Evolutionary conservation across 495 filamentous ascomycete genomes (phyloP).

Genomic region (Penicillium salamii): DNA sequence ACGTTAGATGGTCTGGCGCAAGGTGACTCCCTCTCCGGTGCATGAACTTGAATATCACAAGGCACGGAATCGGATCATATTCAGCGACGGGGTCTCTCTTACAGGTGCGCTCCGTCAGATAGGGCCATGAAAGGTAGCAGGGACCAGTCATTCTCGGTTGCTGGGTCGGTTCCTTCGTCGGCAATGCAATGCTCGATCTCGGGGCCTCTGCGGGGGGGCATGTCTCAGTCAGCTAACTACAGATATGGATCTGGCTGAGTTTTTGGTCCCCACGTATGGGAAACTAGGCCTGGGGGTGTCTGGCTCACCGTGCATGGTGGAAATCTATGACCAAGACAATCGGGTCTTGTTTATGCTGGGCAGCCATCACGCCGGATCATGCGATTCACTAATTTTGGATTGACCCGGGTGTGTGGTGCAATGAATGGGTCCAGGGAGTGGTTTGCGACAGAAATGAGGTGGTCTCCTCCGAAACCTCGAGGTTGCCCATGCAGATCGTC

Average conservation of each 20-base stretch:
- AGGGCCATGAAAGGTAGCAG: constrained; percentile 97
- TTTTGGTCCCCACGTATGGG: background rate
- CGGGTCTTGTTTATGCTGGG: constrained; percentile 37
- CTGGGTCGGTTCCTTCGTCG: constrained; percentile 75
- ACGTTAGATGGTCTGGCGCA: constrained; percentile 3
- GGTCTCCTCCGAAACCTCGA: constrained; percentile 9
- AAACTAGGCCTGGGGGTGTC: background rate
- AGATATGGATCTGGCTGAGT: background rate
- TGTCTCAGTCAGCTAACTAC: constrained; percentile 1
- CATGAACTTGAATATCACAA: background rate
- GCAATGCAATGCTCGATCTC: constrained; percentile 93
- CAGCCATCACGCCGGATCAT: constrained; percentile 33
- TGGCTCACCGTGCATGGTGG: constrained; percentile 79
- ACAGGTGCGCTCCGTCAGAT: constrained; percentile 93
- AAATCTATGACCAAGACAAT: constrained; percentile 93
- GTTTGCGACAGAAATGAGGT: constrained; percentile 6
- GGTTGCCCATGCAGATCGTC: constrained; percentile 17
- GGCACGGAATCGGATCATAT: background rate
- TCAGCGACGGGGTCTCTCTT: constrained; percentile 26
- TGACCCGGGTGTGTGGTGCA: background rate
- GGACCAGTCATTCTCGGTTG: constrained; percentile 84
- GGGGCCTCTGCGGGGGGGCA: constrained; percentile 61
- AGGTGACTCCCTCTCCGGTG: background rate
- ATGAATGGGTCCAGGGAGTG: background rate
- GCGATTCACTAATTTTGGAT: background rate